Percentiles rank a stretch among this genome's conserved stretches.
phyloP scores from a whole-genome alignment of 371 early-diverging fungal species.

The Parasitella parasitica region DNA sequence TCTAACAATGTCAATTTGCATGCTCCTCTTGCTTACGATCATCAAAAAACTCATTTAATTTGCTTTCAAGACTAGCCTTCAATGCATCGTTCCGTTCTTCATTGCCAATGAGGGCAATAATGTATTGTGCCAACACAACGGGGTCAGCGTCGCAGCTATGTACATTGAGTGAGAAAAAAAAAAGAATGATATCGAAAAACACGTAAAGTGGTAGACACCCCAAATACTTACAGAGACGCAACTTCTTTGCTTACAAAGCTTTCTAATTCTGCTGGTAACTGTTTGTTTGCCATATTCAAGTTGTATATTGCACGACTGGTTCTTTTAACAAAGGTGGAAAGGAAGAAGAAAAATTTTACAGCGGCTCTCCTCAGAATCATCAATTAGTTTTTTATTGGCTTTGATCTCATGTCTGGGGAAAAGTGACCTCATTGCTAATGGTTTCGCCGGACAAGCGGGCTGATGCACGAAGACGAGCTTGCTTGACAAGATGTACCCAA shows the following conservation, averaged over 20 bases:
- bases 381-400: too few species aligned
- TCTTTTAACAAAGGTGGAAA: background rate
- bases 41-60: conserved; percentile 57
- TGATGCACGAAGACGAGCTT: too few species aligned
- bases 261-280: conserved; percentile 39
- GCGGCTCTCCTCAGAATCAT: too few species aligned
- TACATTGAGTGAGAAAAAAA: background rate
- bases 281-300: conserved; percentile 10
- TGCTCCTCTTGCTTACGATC: conserved; percentile 46
- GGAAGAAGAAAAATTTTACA: background rate
- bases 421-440: too few species aligned
- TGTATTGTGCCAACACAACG: conserved; percentile 75
- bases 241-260: conserved; percentile 49
- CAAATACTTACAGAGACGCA: conserved; percentile 45
- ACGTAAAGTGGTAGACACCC: background rate
- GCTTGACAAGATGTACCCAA: too few species aligned
- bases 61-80: conserved; percentile 37
- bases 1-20: background rate
- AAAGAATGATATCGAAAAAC: conserved; percentile 1
- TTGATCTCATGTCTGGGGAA: too few species aligned
- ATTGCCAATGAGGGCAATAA: conserved; percentile 73
- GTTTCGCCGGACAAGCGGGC: too few species aligned
- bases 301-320: background rate
- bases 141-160: conserved; percentile 82
- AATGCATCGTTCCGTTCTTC: conserved; percentile 51